Base-by-base conservation (phyloP, 495 filamentous ascomycete species). In the Neurospora sp. region DNA sequence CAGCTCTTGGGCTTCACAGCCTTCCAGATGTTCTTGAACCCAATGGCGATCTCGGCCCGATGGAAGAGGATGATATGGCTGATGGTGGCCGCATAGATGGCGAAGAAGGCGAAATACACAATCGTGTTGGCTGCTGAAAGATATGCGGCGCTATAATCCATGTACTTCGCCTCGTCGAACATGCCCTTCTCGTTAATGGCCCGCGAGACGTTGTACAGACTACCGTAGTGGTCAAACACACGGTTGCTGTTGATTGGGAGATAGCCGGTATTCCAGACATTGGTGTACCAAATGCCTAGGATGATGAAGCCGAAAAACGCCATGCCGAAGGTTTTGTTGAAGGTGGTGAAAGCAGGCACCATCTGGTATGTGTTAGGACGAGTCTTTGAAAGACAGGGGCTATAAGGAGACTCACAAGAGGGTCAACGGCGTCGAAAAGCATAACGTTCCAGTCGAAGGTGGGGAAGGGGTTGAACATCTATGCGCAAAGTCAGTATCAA, bases 401-500 rank as follows among this genome's bases (percentile, higher is more conserved):
- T n/a, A 20, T n/a, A 14, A 37, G 18, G 6, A 27, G 4, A 37
- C 73, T 72, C 20, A 74, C 73, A 14, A 85, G 76, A 1, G 83
- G 83, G 39, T 85, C 83, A 42, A 73, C 69, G 27, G 54, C 27
- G 54, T 69, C 72, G 80, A 18, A 81, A 70, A 72, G 75, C 14
- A 84, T 16, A 12, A 82, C 79, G 73, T 85, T 85, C 82, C 82
- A 85, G 76, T 85, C 83, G 44, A 83, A 82, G 0, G 81, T 85
- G 10, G 83, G 79, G 20, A 81, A 69, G 2, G 81, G 82, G 71
- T 85, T 85, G 12, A 85, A 44, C 27, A 72, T 35, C 48, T 59
- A 23, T 23, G 11, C 48, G 5, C 18, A 37, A 31, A 31, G 4
- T 31, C 35, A 41, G 48, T 23, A 41, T 11, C 27, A 10, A 20